phyloP scores from a whole-genome alignment of 352 stramenopile genomes.

The Peronospora farinosa region DNA sequence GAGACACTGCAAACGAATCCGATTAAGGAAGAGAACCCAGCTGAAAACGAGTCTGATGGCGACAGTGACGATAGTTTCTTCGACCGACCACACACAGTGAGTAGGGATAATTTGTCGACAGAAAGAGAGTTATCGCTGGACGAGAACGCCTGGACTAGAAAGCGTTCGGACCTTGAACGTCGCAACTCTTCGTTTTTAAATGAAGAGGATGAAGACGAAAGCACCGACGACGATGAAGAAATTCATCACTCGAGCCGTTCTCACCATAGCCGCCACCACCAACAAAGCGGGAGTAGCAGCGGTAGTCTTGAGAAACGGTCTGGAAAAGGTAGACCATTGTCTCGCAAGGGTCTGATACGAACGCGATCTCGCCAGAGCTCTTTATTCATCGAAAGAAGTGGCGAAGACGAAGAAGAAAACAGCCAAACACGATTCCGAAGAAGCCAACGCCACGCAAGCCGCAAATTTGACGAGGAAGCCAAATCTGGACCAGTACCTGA shows the following conservation, averaged over 20 bases:
- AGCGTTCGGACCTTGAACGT: slow-evolving; percentile 10
- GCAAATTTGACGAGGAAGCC: slow-evolving; percentile 44
- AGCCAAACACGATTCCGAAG: slow-evolving; percentile 30
- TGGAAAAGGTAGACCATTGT: slow-evolving; percentile 19
- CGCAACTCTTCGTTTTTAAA: slow-evolving; percentile 32
- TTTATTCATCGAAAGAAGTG: slow-evolving; percentile 31
- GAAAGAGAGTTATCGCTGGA: slow-evolving; percentile 22
- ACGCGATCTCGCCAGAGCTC: slow-evolving; percentile 22
- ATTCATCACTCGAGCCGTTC: slow-evolving; percentile 7
- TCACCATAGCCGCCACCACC: slow-evolving; percentile 18
- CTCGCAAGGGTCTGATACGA: slow-evolving; percentile 14
- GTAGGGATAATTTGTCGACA: slow-evolving; percentile 7
- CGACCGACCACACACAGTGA: slow-evolving; percentile 12
- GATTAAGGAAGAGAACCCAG: slow-evolving; percentile 60
- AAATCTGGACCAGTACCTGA: slow-evolving; percentile 22
- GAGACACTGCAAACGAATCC: slow-evolving; percentile 40
- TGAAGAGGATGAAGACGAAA: slow-evolving; percentile 34
- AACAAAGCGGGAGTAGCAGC: slow-evolving; percentile 27
- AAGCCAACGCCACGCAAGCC: slow-evolving; percentile 38
- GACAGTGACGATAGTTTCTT: slow-evolving; percentile 30
- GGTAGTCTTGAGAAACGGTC: slow-evolving; percentile 17
- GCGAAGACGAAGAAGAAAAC: slow-evolving; percentile 28
- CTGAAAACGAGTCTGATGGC: slow-evolving; percentile 45
- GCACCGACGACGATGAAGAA: slow-evolving; percentile 29
- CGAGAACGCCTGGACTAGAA: slow-evolving; percentile 17